phyloP scores from a whole-genome alignment of 345 rosid genomes.

The Citrus trifoliata region DNA sequence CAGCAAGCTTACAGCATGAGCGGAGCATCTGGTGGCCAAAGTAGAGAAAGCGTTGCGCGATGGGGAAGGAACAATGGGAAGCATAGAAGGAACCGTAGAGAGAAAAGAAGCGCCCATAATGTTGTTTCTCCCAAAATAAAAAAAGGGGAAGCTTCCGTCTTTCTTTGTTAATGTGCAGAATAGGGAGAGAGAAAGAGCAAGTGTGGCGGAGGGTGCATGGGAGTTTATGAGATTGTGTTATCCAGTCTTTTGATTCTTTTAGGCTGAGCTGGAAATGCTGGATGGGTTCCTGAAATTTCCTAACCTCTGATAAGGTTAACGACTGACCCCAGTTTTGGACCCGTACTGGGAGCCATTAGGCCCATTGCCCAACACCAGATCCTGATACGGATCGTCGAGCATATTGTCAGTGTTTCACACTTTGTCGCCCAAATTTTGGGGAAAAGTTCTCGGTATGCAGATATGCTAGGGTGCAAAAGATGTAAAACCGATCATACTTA shows the following conservation, averaged over 20 bases:
- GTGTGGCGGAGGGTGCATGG: slow-evolving; percentile 1
- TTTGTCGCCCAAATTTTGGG: too few relatives aligned
- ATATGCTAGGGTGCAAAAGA: too few relatives aligned
- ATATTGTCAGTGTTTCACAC: too few relatives aligned
- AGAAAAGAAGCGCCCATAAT: slow-evolving; percentile 53
- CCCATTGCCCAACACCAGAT: neutral
- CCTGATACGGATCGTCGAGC: neutral
- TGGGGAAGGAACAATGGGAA: slow-evolving; percentile 19
- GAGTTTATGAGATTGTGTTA: neutral
- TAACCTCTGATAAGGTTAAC: neutral
- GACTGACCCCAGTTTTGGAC: neutral
- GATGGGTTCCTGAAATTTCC: neutral
- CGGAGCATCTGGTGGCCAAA: slow-evolving; percentile 19
- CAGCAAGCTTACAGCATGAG: slow-evolving; percentile 28
- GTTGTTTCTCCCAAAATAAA: neutral
- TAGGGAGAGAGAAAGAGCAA: neutral
- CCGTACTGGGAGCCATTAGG: neutral
- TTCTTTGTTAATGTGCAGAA: neutral
- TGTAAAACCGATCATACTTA: too few relatives aligned
- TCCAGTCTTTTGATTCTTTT: slow-evolving; percentile 5
- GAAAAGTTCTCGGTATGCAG: too few relatives aligned
- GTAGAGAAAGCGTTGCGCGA: slow-evolving; percentile 12
- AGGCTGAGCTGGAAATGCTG: neutral
- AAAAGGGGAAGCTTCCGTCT: too few relatives aligned
- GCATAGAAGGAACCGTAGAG: slow-evolving; percentile 49